Conservation (phyloP, 192 early-diverging fungal species). For the Coemansia sp. region DNA sequence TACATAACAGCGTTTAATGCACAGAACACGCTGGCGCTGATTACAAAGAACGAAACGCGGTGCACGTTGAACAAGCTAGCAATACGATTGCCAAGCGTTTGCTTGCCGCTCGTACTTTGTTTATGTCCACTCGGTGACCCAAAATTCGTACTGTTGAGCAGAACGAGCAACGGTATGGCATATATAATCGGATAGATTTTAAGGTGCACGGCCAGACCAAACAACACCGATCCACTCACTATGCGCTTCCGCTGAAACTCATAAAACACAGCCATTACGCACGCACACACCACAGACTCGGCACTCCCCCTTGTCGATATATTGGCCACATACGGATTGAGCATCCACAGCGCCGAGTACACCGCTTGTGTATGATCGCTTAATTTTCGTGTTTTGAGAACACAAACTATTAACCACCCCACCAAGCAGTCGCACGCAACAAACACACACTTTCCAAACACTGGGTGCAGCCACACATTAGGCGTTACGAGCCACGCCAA, state of each 20-base stretch:
- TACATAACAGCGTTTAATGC: constrained; percentile 70
- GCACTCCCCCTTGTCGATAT: constrained; percentile 96
- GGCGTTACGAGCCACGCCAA: constrained; percentile 88
- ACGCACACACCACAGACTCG: constrained; percentile 80
- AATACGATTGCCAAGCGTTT: constrained; percentile 6
- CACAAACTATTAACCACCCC: constrained; percentile 63
- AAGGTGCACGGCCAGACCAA: constrained; percentile 92
- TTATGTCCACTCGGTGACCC: neutral
- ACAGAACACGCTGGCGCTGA: constrained; percentile 66
- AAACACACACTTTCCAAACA: constrained; percentile 95
- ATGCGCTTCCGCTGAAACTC: constrained; percentile 59
- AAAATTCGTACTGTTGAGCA: constrained; percentile 46
- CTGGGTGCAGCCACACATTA: constrained; percentile 68
- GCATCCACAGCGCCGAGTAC: constrained; percentile 74
- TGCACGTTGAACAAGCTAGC: constrained; percentile 55
- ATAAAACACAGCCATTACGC: constrained; percentile 76
- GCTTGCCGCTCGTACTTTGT: neutral
- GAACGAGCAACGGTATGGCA: constrained; percentile 75
- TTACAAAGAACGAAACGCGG: constrained; percentile 61
- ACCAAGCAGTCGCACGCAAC: constrained; percentile 74
- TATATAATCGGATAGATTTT: constrained; percentile 99
- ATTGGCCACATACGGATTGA: constrained; percentile 94
- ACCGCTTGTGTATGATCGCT: constrained; percentile 51
- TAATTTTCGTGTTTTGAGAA: constrained; percentile 58
- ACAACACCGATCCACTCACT: constrained; percentile 61